Base-by-base conservation (phyloP, 306 rosid species). In the Rosa multiflora region DNA sequence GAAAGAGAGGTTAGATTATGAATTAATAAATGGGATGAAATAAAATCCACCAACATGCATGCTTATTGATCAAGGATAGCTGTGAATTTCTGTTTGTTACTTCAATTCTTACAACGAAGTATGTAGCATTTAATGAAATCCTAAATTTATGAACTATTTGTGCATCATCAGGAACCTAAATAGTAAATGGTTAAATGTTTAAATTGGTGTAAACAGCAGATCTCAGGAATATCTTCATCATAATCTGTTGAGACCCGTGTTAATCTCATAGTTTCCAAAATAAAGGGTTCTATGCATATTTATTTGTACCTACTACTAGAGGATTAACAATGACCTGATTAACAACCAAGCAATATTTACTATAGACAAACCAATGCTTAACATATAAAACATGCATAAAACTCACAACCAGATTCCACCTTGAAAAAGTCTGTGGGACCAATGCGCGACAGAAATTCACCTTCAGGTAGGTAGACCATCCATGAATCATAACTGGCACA, bases 401-500 rank as follows among this genome's bases (percentile, higher is more conserved):
- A 67, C 71, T 67, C 55, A 69, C 6, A 63, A 73, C 67, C 47
- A 29, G 23, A 58, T 4, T 70, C 77, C 79, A 91, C 94, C 90
- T 92, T 92, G 89, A 85, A 87, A 81, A 94, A 94, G 44, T 94
- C 97, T 0, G 97, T 86, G 56, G 97, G 98, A 15, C 98, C 98
- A 71, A 94, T 92, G 76, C 97, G 97, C 3, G 98, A 94, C 79
- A 92, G 80, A 87, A 94, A 91, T 76, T 92, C 88, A 72, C 90
- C 98, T 83, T 94, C 97, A 40, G 98, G 98, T 26, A 94, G 64
- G 70, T 92, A 85, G 51, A 94, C 98, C 97, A 81, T 94, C 98
- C 98, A 94, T n/a, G 98, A 94, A 78, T 94, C 97, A 18, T 94
- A 94, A 17, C 83, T 79, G 68, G 87, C 95, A 74, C 97, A 94